Conservation (phyloP, 768 basidiomycete genomes). For the Suillus americanus region DNA sequence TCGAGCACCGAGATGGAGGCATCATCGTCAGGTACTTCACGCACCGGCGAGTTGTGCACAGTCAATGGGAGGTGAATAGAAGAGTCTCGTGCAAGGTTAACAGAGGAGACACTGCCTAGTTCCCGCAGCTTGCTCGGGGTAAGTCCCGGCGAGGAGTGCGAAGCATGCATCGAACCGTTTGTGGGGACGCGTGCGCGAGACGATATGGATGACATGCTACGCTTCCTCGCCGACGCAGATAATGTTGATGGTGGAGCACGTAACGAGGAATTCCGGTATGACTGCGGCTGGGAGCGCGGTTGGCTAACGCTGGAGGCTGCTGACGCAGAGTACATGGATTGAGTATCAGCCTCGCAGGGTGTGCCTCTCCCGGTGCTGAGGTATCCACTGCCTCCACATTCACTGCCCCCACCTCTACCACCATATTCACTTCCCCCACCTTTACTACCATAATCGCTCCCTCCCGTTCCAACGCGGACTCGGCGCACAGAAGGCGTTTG, state of each 20-base stretch:
- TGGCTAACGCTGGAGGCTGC: constrained; percentile 48
- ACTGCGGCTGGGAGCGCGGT: constrained; percentile 45
- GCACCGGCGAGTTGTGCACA: constrained; percentile 39
- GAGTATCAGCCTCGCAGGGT: constrained; percentile 44
- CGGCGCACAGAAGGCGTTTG: constrained; percentile 30
- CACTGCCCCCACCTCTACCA: constrained; percentile 27
- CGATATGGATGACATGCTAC: constrained; percentile 60
- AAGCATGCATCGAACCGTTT: constrained; percentile 26
- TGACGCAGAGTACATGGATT: constrained; percentile 57
- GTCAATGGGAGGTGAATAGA: constrained; percentile 33
- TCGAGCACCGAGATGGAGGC: constrained; percentile 41
- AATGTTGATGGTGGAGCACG: constrained; percentile 28
- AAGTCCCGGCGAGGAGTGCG: constrained; percentile 30
- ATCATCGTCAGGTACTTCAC: constrained; percentile 32
- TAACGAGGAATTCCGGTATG: constrained; percentile 25
- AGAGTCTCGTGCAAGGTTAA: constrained; percentile 54
- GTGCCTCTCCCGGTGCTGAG: constrained; percentile 29
- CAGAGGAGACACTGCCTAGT: constrained; percentile 40
- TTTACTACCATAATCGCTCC: constrained; percentile 25
- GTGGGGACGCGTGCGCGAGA: constrained; percentile 39
- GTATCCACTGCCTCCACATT: constrained; percentile 19
- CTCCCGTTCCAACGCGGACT: constrained; percentile 20
- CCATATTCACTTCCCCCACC: constrained; percentile 6
- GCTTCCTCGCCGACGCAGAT: constrained; percentile 47
- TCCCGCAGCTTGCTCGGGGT: constrained; percentile 30